Evolutionary conservation across 2,329 filamentous ascomycete genomes (phyloP).

Genomic region (Purpureocillium lavendulum): DNA sequence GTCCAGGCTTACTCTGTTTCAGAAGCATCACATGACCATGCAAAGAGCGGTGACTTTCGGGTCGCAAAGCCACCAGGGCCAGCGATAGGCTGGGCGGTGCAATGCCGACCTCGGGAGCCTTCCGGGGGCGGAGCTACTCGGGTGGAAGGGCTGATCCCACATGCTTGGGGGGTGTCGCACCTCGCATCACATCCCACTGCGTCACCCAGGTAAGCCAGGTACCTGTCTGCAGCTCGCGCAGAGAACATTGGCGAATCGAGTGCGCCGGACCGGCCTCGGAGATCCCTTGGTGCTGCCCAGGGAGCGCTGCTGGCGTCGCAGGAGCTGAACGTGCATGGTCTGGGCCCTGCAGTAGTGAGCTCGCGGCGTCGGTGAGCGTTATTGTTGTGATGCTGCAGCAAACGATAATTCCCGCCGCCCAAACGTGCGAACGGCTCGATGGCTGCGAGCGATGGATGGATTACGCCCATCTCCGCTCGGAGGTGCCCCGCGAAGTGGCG

Average conservation of each 20-base stretch:
- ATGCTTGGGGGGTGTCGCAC: too few species aligned
- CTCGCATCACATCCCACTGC: too few species aligned
- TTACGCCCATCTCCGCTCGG: not conserved
- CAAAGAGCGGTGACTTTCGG: slow-evolving; percentile 1
- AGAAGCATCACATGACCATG: not conserved
- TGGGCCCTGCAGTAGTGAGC: not conserved
- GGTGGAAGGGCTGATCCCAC: not conserved
- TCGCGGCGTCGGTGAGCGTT: not conserved
- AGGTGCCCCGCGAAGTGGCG: not conserved
- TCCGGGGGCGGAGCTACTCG: slow-evolving; percentile 2
- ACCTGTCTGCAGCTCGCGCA: too few species aligned
- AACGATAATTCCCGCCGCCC: too few species aligned
- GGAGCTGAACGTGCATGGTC: not conserved
- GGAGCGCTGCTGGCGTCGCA: too few species aligned
- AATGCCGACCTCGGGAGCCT: not conserved
- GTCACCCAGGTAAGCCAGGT: too few species aligned
- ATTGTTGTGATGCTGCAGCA: not conserved
- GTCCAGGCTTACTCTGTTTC: not conserved
- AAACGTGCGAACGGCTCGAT: too few species aligned
- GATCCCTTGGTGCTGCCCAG: too few species aligned
- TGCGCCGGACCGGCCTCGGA: too few species aligned
- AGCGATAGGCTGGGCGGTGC: not conserved
- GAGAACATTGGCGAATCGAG: too few species aligned
- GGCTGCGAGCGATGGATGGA: too few species aligned
- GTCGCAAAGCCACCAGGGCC: not conserved